Evolutionary conservation across 257 asterid species (phyloP), one percentile per base, ranked within the genome.

Genomic region (Capsicum baccatum): DNA sequence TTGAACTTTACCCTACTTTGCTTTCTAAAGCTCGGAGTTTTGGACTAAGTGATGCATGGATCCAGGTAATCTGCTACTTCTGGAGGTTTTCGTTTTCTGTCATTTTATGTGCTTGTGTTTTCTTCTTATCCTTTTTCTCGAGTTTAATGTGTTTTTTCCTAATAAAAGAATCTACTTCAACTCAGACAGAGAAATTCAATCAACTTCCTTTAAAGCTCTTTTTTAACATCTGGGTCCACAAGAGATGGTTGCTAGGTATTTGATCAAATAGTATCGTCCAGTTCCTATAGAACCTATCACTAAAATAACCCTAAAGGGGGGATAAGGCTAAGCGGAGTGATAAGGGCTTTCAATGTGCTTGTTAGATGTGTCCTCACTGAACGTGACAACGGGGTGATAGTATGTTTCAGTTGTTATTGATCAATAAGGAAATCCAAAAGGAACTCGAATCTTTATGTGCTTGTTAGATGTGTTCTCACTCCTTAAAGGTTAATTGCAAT

Each of bases 1-100:
- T 91, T 83, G 99, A 97, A 87, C 94, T 97, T 89, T 97, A 94
- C 86, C 99, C 99, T 69, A 95, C 98, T 57, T 86, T 97, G 89
- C 99, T 97, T 80, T 97, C 99, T 86, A 97, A 97, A 92, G 99
- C 99, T 88, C 98, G 98, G 83, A 97, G 98, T 88, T 97, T 95
- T 89, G 99, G 99, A 86, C 90, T 97, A 37, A 94, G 94, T 63
- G 98, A 95, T 90, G 85, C 90, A 85, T 97, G 99, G 99, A 92
- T 97, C 90, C 94, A 95, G 97, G 99, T 94, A 87, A 67, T 63
- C 50, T 85, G 57, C 68, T 86, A 58, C 73, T 60, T 44, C 78
- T 79, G 58, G 60, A 82, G 78, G 67, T 69, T 80, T 83, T 62
- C 14, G 8, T 35, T 69, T 80, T 83, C 78, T 19, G 12, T 35